These are phyloP conservation scores for Fusarium setosum DNA, from an alignment of 2,329 filamentous ascomycete species.

Conservation along the genomic window DNA sequence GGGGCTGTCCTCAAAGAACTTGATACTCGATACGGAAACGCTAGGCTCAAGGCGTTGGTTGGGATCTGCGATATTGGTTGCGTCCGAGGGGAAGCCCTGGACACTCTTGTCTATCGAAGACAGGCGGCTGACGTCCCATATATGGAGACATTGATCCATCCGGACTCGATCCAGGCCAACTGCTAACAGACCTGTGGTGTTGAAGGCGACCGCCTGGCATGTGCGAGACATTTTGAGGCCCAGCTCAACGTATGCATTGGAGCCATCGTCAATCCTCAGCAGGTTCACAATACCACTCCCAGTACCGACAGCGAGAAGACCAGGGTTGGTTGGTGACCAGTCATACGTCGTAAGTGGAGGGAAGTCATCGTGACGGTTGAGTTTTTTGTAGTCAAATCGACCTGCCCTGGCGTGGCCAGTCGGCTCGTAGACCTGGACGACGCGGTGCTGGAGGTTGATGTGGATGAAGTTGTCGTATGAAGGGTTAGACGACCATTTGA, in stretches of 20 bases:
- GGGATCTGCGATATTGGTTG: slow-evolving; percentile 65
- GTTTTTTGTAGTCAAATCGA: slow-evolving; percentile 67
- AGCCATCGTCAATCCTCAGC: slow-evolving; percentile 77
- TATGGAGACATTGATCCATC: slow-evolving; percentile 84
- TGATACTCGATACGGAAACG: slow-evolving; percentile 83
- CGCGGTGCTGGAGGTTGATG: slow-evolving; percentile 72
- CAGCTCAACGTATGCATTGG: slow-evolving; percentile 73
- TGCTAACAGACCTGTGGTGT: slow-evolving; percentile 75
- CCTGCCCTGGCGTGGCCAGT: slow-evolving; percentile 68
- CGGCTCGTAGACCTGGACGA: slow-evolving; percentile 72
- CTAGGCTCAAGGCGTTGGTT: slow-evolving; percentile 70
- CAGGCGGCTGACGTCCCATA: slow-evolving; percentile 80
- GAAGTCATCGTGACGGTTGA: slow-evolving; percentile 71
- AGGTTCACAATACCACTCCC: slow-evolving; percentile 81
- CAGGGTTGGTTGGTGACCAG: slow-evolving; percentile 71
- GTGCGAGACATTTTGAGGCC: slow-evolving; percentile 80
- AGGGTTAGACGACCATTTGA: slow-evolving; percentile 74
- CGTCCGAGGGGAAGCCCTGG: slow-evolving; percentile 62
- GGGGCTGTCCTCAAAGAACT: slow-evolving; percentile 83
- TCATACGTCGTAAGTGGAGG: slow-evolving; percentile 74
- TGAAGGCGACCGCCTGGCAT: slow-evolving; percentile 86
- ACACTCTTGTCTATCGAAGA: slow-evolving; percentile 59
- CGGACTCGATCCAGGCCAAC: slow-evolving; percentile 84
- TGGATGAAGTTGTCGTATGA: slow-evolving; percentile 71
- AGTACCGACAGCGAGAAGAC: slow-evolving; percentile 80